phyloP scores from a whole-genome alignment of 768 basidiomycete genomes.

The Sutorius australiensis region DNA sequence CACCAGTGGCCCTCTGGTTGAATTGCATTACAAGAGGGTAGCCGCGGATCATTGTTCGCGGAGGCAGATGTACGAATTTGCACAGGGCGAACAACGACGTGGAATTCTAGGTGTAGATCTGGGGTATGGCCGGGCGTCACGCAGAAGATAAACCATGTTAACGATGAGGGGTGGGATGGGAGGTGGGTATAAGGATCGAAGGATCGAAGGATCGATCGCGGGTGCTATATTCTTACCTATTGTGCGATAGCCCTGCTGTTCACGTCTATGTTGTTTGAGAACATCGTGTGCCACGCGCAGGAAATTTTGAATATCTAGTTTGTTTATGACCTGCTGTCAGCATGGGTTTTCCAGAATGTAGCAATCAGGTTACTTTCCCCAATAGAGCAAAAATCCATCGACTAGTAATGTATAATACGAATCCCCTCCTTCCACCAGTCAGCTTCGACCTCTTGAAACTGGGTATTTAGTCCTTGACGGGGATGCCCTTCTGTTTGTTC shows the following conservation, averaged over 20 bases:
- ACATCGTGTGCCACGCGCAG: constrained; percentile 79
- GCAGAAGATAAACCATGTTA: constrained; percentile 13
- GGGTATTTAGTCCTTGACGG: constrained; percentile 52
- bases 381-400: constrained; percentile 93
- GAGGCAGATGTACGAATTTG: not conserved
- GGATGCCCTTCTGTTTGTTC: constrained; percentile 78
- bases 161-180: constrained; percentile 15
- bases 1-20: constrained; percentile 88
- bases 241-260: constrained; percentile 82
- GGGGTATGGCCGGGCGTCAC: constrained; percentile 1
- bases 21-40: constrained; percentile 60
- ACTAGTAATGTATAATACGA: constrained; percentile 68
- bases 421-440: constrained; percentile 39
- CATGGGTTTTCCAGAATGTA: not conserved
- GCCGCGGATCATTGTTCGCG: not conserved
- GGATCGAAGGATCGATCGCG: constrained; percentile 23
- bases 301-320: constrained; percentile 75
- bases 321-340: constrained; percentile 61
- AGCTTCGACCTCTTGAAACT: constrained; percentile 50
- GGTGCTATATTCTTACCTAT: constrained; percentile 56
- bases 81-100: not conserved
- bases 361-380: constrained; percentile 58
- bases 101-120: not conserved
- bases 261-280: constrained; percentile 69
- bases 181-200: constrained; percentile 22